phyloP scores from a whole-genome alignment of 345 rosid species.

The Sonneratia alba region DNA sequence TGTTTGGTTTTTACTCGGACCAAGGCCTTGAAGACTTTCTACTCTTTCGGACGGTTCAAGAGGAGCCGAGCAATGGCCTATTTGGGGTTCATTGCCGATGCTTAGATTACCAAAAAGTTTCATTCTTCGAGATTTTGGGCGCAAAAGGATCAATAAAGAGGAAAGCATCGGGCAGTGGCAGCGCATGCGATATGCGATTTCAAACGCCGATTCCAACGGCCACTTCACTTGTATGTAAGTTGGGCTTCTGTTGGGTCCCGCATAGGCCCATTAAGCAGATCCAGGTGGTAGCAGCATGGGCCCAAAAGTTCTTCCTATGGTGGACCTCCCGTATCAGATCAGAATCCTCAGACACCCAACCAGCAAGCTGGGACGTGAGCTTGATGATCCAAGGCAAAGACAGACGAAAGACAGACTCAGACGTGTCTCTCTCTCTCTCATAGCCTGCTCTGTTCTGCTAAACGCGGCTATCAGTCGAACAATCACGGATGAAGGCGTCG shows the following conservation, averaged over 20 bases:
- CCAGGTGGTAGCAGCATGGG: too few species aligned
- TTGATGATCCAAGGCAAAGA: not conserved
- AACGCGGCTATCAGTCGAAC: not conserved
- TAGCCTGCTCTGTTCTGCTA: not conserved
- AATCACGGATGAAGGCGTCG: conserved; percentile 19
- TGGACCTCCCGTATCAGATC: too few species aligned
- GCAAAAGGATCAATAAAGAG: not conserved
- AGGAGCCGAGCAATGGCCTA: conserved; percentile 24
- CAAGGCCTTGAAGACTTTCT: conserved; percentile 33
- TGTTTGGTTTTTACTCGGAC: conserved; percentile 42
- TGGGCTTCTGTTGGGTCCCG: too few species aligned
- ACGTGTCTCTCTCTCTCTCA: not conserved
- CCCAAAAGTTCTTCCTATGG: too few species aligned
- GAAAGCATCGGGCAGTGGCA: not conserved
- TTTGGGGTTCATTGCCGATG: conserved; percentile 2
- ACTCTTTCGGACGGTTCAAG: conserved; percentile 51
- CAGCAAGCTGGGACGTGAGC: too few species aligned
- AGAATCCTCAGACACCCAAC: too few species aligned
- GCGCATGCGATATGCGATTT: not conserved
- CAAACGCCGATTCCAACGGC: not conserved
- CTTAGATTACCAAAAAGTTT: conserved; percentile 2
- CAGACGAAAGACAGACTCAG: not conserved
- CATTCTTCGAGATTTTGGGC: conserved; percentile 4
- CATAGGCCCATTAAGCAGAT: too few species aligned
- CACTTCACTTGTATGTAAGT: not conserved